Percentiles rank a stretch among this genome's conserved stretches.
Evolutionary conservation across 192 early-diverging fungal genomes (phyloP).

Genomic region (Backusella psychrophila): DNA sequence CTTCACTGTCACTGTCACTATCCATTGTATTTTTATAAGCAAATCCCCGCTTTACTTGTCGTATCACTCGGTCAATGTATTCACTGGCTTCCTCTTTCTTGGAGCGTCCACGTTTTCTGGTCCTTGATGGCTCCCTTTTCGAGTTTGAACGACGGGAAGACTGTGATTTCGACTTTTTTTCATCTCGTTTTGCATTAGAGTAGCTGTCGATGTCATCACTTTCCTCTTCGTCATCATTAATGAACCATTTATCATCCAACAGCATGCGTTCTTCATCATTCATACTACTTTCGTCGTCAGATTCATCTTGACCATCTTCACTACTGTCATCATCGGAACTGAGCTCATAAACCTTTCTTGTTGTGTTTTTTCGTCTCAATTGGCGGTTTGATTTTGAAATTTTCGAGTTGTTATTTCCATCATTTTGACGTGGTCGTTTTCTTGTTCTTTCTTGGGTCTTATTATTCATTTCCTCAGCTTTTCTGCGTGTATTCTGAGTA

Average conservation of each 20-base stretch:
- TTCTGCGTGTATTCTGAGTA: neutral
- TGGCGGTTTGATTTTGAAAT: neutral
- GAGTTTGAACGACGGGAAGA: too few species aligned
- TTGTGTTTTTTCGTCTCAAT: neutral
- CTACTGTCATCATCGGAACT: neutral
- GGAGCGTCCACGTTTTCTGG: too few species aligned
- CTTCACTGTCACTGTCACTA: neutral
- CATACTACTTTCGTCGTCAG: too few species aligned
- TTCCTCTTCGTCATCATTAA: neutral
- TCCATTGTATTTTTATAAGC: neutral
- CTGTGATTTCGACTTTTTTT: neutral
- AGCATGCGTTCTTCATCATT: neutral
- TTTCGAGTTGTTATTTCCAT: neutral
- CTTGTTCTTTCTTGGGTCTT: too few species aligned
- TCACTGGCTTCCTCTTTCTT: neutral
- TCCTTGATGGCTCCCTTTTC: too few species aligned
- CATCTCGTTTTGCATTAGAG: neutral
- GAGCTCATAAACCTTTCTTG: neutral
- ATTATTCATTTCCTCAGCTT: too few species aligned
- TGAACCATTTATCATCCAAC: neutral
- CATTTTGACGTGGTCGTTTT: neutral
- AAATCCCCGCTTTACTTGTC: neutral
- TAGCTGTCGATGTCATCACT: neutral
- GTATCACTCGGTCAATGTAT: neutral
- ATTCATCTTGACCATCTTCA: neutral